Conservation (phyloP, 352 stramenopile genomes). For the Pythium inflatum region DNA sequence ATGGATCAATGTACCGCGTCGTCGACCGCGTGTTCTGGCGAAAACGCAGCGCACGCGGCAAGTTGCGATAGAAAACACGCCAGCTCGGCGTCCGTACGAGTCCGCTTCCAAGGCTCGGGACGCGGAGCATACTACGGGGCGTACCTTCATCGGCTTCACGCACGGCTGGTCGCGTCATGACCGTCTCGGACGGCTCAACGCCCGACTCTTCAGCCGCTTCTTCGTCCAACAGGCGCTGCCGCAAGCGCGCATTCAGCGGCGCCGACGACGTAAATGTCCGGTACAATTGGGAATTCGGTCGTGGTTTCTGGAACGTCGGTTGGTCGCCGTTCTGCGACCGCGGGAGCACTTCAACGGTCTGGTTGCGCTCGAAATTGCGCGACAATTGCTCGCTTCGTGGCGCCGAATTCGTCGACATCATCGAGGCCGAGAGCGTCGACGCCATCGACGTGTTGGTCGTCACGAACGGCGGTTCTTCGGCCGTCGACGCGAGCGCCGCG, state of each 20-base stretch:
- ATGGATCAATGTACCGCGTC: slow-evolving; percentile 75
- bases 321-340: slow-evolving; percentile 31
- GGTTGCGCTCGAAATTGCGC: slow-evolving; percentile 71
- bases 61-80: slow-evolving; percentile 68
- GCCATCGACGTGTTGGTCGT: neutral
- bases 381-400: slow-evolving; percentile 25
- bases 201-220: slow-evolving; percentile 29
- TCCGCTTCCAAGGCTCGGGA: slow-evolving; percentile 23
- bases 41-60: slow-evolving; percentile 66
- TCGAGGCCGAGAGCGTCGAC: slow-evolving; percentile 6
- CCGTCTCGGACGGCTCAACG: slow-evolving; percentile 16
- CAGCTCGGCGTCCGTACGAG: slow-evolving; percentile 49
- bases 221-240: slow-evolving; percentile 62
- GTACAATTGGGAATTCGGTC: slow-evolving; percentile 66
- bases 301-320: slow-evolving; percentile 45
- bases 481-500: slow-evolving; percentile 4
- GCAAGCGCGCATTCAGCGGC: slow-evolving; percentile 59
- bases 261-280: slow-evolving; percentile 73
- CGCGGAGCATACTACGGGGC: slow-evolving; percentile 7
- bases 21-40: slow-evolving; percentile 77
- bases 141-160: slow-evolving; percentile 7
- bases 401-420: slow-evolving; percentile 2
- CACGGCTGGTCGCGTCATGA: slow-evolving; percentile 25
- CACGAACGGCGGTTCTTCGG: neutral
- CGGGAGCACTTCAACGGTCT: slow-evolving; percentile 74